Evolutionary conservation across 768 basidiomycete species (phyloP).

Genomic region (Strobilomyces dryophilus): DNA sequence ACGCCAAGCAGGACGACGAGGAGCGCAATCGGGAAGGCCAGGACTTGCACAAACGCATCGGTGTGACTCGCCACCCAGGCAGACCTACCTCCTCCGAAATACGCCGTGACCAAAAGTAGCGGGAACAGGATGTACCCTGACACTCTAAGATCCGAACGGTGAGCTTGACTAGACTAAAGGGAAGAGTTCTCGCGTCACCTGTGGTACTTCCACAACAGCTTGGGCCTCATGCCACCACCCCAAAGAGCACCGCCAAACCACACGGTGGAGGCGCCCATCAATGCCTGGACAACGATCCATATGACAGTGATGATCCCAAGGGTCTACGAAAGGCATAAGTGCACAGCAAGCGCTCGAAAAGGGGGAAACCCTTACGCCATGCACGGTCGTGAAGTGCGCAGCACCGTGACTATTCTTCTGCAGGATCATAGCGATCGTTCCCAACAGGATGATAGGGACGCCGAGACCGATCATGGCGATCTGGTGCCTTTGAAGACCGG

Average conservation of each 20-base stretch:
- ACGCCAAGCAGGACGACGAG: conserved; percentile 39
- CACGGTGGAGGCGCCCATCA: conserved; percentile 69
- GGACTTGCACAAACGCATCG: conserved; percentile 36
- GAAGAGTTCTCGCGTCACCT: conserved; percentile 38
- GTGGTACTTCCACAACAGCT: conserved; percentile 81
- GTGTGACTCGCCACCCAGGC: conserved; percentile 46
- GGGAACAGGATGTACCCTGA: conserved; percentile 74
- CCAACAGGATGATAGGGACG: conserved; percentile 54
- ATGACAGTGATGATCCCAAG: conserved; percentile 59
- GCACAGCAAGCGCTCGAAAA: neutral
- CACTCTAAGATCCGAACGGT: conserved; percentile 36
- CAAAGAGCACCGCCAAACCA: conserved; percentile 70
- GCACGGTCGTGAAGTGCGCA: conserved; percentile 70
- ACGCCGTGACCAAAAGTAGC: conserved; percentile 53
- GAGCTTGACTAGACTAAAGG: neutral
- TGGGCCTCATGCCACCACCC: conserved; percentile 70
- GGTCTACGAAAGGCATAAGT: conserved; percentile 34
- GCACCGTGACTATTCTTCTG: conserved; percentile 53
- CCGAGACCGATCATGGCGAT: conserved; percentile 51
- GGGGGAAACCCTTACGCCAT: conserved; percentile 48
- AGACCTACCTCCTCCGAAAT: conserved; percentile 73
- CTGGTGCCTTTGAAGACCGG: conserved; percentile 70
- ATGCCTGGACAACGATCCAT: conserved; percentile 60
- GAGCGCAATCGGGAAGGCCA: conserved; percentile 57
- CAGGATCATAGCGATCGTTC: conserved; percentile 56